A percentile compares a stretch with the other conserved stretches of the same genome.
Conservation (phyloP, 2,329 filamentous ascomycete species). For the Exophiala alcalophila region DNA sequence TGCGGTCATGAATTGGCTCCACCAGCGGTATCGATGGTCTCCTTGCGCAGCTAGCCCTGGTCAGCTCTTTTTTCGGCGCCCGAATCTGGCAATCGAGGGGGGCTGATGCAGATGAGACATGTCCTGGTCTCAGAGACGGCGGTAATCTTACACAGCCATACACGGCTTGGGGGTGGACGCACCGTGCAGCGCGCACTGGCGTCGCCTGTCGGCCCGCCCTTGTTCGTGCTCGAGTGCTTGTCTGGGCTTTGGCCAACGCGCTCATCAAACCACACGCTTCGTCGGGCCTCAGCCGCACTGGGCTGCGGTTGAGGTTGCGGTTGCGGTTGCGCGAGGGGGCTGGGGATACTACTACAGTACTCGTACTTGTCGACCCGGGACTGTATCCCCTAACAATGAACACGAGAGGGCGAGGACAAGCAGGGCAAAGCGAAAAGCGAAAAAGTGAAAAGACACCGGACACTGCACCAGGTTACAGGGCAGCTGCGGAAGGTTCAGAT, state of each 20-base stretch:
- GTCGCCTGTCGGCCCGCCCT: neutral
- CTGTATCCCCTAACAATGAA: too few relatives aligned
- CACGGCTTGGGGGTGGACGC: too few relatives aligned
- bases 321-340: too few relatives aligned
- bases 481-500: too few relatives aligned
- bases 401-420: too few relatives aligned
- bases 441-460: neutral
- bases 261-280: too few relatives aligned
- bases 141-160: conserved; percentile 22
- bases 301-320: too few relatives aligned
- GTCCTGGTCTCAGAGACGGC: conserved; percentile 6
- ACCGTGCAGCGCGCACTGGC: neutral
- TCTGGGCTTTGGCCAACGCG: neutral
- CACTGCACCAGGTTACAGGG: too few relatives aligned
- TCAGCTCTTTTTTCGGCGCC: conserved; percentile 28
- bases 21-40: conserved; percentile 18
- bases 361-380: too few relatives aligned
- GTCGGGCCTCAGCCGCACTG: neutral
- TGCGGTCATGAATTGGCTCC: conserved; percentile 27
- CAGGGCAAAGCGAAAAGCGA: conserved; percentile 1
- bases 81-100: conserved; percentile 22
- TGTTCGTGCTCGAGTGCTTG: conserved; percentile 1
- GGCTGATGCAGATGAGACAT: conserved; percentile 23
- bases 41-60: conserved; percentile 13
- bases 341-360: too few relatives aligned